Percentiles rank a stretch among this genome's conserved stretches.
phyloP scores from a whole-genome alignment of 345 rosid genomes.

The Salix dunnii region DNA sequence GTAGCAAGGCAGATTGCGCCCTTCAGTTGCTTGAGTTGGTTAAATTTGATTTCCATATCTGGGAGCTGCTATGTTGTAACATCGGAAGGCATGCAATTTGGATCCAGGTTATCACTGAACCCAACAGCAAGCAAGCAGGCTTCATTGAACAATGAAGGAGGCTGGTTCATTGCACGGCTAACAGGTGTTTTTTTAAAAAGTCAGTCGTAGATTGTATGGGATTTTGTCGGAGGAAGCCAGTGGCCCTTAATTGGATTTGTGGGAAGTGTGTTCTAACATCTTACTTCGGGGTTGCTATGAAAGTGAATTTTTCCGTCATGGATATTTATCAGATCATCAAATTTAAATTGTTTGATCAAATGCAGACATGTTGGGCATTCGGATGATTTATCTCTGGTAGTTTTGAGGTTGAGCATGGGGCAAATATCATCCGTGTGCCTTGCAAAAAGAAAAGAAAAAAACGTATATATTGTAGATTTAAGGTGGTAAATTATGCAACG shows the following conservation, averaged over 20 bases:
- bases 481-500: neutral
- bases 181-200: neutral
- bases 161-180: neutral
- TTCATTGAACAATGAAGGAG: neutral
- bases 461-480: neutral
- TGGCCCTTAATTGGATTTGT: neutral
- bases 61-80: neutral
- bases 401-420: neutral
- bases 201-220: neutral
- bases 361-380: neutral
- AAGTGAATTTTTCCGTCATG: neutral
- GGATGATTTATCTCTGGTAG: neutral
- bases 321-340: neutral
- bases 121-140: neutral
- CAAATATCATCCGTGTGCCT: neutral
- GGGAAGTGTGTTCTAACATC: neutral
- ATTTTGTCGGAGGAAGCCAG: neutral
- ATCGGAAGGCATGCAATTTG: neutral
- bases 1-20: neutral
- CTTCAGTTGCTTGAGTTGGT: neutral
- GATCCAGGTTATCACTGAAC: neutral
- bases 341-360: neutral
- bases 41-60: neutral
- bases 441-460: neutral
- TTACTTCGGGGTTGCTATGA: neutral